These are phyloP conservation scores for Candolleomyces eurysporus DNA, from an alignment of 768 basidiomycete species.

Conservation along the genomic window DNA sequence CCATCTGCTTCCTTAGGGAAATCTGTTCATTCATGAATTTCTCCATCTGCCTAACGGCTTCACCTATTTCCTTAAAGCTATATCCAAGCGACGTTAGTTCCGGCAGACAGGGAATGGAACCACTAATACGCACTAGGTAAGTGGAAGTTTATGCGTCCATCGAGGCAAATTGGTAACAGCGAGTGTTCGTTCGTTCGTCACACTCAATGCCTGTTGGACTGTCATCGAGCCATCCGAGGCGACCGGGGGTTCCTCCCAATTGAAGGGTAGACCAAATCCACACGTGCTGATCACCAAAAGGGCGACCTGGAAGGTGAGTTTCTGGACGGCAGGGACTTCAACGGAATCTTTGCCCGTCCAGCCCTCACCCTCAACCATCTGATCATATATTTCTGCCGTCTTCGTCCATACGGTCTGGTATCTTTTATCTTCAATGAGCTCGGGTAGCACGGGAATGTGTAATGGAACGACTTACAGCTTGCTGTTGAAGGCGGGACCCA, in stretches of 20 bases:
- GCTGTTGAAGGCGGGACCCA: conserved; percentile 44
- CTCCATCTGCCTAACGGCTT: conserved; percentile 29
- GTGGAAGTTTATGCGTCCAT: conserved; percentile 37
- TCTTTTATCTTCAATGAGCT: conserved; percentile 16
- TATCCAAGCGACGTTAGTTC: neutral
- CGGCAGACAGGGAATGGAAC: neutral
- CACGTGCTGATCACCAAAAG: conserved; percentile 44
- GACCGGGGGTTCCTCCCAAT: conserved; percentile 38
- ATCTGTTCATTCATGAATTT: conserved; percentile 40
- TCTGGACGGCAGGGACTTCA: conserved; percentile 29
- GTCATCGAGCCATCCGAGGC: conserved; percentile 36
- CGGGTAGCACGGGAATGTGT: neutral
- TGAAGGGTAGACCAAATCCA: conserved; percentile 44
- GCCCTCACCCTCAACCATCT: conserved; percentile 37
- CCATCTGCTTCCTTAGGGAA: conserved; percentile 28
- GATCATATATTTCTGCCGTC: conserved; percentile 32
- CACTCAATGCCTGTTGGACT: conserved; percentile 34
- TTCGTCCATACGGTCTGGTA: conserved; percentile 43
- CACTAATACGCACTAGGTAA: conserved; percentile 26
- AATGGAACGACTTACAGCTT: conserved; percentile 26
- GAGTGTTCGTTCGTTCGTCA: conserved; percentile 29
- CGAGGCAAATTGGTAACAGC: conserved; percentile 28
- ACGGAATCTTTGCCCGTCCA: conserved; percentile 29
- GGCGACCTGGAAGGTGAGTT: conserved; percentile 39
- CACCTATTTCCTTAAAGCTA: conserved; percentile 26